Evolutionary conservation across 2,329 filamentous ascomycete species (phyloP).

Genomic region (Colletotrichum liaoningense): DNA sequence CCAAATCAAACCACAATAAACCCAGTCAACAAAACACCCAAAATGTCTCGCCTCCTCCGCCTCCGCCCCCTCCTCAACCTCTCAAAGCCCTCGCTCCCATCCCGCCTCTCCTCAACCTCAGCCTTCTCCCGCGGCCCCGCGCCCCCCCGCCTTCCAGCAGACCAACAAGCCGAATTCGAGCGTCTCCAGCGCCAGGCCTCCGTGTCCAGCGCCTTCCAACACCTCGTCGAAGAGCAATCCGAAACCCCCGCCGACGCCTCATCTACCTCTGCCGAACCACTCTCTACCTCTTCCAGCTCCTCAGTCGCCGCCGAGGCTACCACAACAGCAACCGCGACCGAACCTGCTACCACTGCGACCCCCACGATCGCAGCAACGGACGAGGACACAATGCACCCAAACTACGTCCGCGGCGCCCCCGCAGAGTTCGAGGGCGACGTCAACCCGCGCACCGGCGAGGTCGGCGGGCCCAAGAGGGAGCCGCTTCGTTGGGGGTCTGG

Average conservation of each 20-base stretch:
- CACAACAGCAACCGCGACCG: constrained; percentile 35
- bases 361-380: constrained; percentile 43
- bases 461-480: constrained; percentile 97
- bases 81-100: constrained; percentile 14
- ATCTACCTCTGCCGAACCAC: constrained; percentile 36
- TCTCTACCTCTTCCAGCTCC: constrained; percentile 36
- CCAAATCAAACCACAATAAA: too few species aligned
- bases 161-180: constrained; percentile 92
- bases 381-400: constrained; percentile 67
- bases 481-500: constrained; percentile 85
- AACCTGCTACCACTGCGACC: constrained; percentile 26
- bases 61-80: constrained; percentile 29
- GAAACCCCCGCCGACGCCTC: constrained; percentile 37
- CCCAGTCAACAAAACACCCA: background rate
- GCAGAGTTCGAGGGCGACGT: constrained; percentile 94
- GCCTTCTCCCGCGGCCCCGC: constrained; percentile 69
- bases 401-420: constrained; percentile 79
- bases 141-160: constrained; percentile 87
- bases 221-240: constrained; percentile 40
- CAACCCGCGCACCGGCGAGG: constrained; percentile 94
- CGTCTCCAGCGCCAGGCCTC: constrained; percentile 77
- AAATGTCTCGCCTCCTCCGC: constrained; percentile 42
- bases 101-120: constrained; percentile 39
- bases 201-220: constrained; percentile 54
- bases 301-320: constrained; percentile 38